Conservation (phyloP, 768 basidiomycete genomes). For the Hirschioporus abietinus region DNA sequence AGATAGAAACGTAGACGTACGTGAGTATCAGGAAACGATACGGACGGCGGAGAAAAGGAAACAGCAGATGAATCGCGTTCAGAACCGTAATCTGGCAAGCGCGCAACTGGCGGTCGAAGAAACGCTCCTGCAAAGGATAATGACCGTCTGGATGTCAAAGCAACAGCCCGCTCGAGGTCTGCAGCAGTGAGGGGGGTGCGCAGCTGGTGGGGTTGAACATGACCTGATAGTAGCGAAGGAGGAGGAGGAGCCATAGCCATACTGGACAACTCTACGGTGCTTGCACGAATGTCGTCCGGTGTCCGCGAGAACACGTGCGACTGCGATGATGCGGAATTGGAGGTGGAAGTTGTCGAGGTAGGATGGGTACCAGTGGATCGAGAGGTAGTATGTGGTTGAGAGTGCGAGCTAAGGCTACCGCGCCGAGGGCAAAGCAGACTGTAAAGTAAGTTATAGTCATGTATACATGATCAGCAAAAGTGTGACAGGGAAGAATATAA, state of each 20-base stretch:
- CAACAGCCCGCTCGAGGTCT: slow-evolving; percentile 15
- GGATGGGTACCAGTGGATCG: background rate
- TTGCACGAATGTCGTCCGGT: slow-evolving; percentile 58
- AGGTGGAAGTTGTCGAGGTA: background rate
- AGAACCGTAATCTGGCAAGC: slow-evolving; percentile 31
- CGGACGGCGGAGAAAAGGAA: slow-evolving; percentile 10
- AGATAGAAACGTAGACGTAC: background rate
- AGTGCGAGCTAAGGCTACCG: background rate
- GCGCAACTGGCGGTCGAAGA: background rate
- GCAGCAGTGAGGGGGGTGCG: slow-evolving; percentile 13
- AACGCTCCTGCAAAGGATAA: slow-evolving; percentile 7
- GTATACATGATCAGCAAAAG: background rate
- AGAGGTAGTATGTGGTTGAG: background rate
- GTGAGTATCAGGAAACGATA: background rate
- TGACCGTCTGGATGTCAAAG: slow-evolving; percentile 1
- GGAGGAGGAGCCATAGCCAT: slow-evolving; percentile 35
- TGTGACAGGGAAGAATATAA: background rate
- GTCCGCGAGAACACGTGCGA: slow-evolving; percentile 37
- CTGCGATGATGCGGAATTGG: background rate
- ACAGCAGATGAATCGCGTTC: slow-evolving; percentile 19
- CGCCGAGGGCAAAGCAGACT: background rate
- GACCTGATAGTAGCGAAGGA: slow-evolving; percentile 15
- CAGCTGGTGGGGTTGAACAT: slow-evolving; percentile 10
- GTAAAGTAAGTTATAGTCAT: background rate
- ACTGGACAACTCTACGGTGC: slow-evolving; percentile 60